Conservation (phyloP, 108 stramenopile genomes). For the Schizochytrium sp. region DNA sequence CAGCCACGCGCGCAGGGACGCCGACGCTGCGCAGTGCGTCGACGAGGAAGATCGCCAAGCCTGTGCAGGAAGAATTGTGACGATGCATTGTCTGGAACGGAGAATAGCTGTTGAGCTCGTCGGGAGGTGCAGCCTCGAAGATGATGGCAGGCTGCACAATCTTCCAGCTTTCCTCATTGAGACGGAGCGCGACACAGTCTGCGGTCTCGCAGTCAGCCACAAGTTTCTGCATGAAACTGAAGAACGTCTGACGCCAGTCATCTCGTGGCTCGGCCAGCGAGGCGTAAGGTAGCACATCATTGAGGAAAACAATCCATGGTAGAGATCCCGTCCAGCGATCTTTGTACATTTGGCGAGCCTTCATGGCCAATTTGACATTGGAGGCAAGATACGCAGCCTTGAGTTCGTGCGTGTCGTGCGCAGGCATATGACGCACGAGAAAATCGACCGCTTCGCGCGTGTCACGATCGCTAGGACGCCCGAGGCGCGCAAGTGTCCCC, state of each 20-base stretch:
- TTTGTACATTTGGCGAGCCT: background rate
- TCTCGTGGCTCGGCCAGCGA: background rate
- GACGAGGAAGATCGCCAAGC: background rate
- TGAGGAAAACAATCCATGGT: background rate
- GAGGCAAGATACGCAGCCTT: background rate
- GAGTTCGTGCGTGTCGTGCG: too few species aligned
- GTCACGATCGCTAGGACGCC: too few species aligned
- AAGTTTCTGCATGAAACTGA: background rate
- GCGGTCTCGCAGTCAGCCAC: background rate
- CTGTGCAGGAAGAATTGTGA: conserved; percentile 4
- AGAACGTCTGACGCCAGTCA: background rate
- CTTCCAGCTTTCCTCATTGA: background rate
- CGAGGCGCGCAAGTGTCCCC: too few species aligned
- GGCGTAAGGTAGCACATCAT: background rate
- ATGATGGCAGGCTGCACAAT: background rate
- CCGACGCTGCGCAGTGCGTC: background rate
- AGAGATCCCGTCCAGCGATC: background rate
- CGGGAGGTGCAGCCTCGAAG: background rate
- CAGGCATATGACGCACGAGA: too few species aligned
- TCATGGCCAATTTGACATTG: background rate
- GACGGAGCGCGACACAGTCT: background rate
- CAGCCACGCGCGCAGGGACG: background rate
- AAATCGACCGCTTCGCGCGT: too few species aligned
- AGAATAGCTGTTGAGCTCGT: background rate
- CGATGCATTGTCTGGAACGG: conserved; percentile 1